Evolutionary conservation across 179 eudicot genomes (phyloP).

Genomic region (Beta corolliflora): DNA sequence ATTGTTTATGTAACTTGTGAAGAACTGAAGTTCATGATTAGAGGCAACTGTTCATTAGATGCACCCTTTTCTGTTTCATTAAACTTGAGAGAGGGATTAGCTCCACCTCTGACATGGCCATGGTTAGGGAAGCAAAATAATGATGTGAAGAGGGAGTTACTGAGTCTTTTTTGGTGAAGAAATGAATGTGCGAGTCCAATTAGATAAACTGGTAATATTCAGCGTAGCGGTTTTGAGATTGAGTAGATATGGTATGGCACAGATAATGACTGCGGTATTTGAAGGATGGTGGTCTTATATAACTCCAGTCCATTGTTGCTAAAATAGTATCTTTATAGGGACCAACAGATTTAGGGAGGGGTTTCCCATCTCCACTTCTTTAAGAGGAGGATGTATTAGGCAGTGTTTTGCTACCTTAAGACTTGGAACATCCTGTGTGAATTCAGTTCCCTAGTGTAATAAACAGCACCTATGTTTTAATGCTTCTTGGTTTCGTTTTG

Average conservation of each 20-base stretch:
- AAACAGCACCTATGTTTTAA: not conserved
- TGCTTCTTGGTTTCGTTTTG: not conserved
- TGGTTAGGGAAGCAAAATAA: not conserved
- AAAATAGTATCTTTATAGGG: not conserved
- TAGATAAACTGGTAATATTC: not conserved
- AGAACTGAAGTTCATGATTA: not conserved
- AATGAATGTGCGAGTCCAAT: not conserved
- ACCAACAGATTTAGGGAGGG: not conserved
- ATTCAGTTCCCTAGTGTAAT: not conserved
- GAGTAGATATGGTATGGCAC: not conserved
- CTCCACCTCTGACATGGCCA: not conserved
- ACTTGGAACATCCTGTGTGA: not conserved
- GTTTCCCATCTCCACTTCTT: not conserved
- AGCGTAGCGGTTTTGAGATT: not conserved
- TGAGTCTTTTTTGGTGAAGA: not conserved
- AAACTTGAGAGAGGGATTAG: not conserved
- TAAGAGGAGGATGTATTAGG: not conserved
- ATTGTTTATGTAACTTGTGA: not conserved
- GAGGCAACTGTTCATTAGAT: not conserved
- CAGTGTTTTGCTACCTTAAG: not conserved
- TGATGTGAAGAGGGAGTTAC: not conserved
- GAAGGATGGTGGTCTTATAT: not conserved
- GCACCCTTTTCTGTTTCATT: not conserved
- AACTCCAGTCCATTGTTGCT: not conserved
- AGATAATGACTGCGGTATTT: not conserved